Base-by-base conservation (phyloP, 225 moss, liverwort and hornwort species). In the Rhytidiadelphus loreus region DNA sequence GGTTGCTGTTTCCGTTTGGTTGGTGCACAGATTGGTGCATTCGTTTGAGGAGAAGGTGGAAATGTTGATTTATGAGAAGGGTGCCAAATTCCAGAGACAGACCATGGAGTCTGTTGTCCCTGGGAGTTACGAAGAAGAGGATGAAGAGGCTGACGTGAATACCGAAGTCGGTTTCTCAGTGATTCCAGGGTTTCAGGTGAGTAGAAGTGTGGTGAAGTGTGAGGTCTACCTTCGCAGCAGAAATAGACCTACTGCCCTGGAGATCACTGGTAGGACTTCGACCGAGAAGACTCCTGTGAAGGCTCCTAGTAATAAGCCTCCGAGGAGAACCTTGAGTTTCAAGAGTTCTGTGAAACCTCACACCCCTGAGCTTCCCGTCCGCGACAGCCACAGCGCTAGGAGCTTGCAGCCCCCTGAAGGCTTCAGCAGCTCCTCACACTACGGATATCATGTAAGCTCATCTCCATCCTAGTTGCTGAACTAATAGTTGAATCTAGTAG, bases 141-240 rank as follows among this genome's bases (percentile, higher is more conserved):
- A 92, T 30, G 90, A 92, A 23, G 87, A 90, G n/a, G 68, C 48
- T 29, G 89, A 89, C 53, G 37, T 59, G 65, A 89, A 69, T 12
- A 35, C 77, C 12, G 83, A 85, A 53, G 89, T 93, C 3, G 75
- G 74, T 5, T 92, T 93, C 65, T 77, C 62, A 5, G 90, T 93
- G 33, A 90, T 93, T 76, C 93, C 91, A 3, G 91, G 93, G 12
- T 93, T 93, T 61, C 90, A 84, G 41, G 85, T 93, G 24, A 83
- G 70, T 64, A 53, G 52, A 87, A 83, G 69, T 41, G 88, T 90
- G 30, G 89, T 89, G 4, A 92, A 90, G 81, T 86, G 88, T n/a
- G 86, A 88, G 69, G 92, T 92, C 5, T 92, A 90, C 57, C 80
- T 92, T n/a, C 68, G 65, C 6, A 30, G 60, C 52, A 52, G 52